phyloP scores from a whole-genome alignment of 2,329 filamentous ascomycete species.

The Rasamsonia emersonii region DNA sequence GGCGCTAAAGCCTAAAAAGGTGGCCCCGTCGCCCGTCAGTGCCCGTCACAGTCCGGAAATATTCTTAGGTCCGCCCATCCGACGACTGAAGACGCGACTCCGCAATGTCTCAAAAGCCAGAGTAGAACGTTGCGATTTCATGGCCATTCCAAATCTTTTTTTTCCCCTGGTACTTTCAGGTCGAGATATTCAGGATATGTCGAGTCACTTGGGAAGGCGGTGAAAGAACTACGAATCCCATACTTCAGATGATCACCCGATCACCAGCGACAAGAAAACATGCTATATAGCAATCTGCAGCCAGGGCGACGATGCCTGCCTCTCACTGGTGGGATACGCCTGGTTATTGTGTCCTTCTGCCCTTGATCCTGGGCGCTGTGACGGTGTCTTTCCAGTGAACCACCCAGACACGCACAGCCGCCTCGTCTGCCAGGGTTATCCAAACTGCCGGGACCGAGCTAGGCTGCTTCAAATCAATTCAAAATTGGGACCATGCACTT shows the following conservation, averaged over 20 bases:
- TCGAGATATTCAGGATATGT: no score
- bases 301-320: neutral
- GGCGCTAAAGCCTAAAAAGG: no score
- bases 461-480: conserved; percentile 14
- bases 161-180: no score
- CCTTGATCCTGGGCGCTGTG: conserved; percentile 11
- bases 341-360: conserved; percentile 4
- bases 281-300: conserved; percentile 2
- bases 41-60: no score
- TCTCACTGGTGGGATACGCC: conserved; percentile 2
- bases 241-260: conserved; percentile 1
- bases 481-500: conserved; percentile 8
- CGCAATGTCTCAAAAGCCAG: no score
- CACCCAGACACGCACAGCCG: conserved; percentile 24
- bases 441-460: conserved; percentile 25
- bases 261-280: no score
- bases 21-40: no score
- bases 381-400: conserved; percentile 22
- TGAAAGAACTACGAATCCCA: conserved; percentile 1
- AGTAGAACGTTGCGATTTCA: no score
- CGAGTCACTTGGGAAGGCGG: no score
- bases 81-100: no score
- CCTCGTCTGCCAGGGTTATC: conserved; percentile 24
- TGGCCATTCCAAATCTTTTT: no score
- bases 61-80: no score